Evolutionary conservation across 73 alveolate genomes (phyloP), one percentile per base, ranked within the genome.

Genomic region (Uronychia binucleata): DNA sequence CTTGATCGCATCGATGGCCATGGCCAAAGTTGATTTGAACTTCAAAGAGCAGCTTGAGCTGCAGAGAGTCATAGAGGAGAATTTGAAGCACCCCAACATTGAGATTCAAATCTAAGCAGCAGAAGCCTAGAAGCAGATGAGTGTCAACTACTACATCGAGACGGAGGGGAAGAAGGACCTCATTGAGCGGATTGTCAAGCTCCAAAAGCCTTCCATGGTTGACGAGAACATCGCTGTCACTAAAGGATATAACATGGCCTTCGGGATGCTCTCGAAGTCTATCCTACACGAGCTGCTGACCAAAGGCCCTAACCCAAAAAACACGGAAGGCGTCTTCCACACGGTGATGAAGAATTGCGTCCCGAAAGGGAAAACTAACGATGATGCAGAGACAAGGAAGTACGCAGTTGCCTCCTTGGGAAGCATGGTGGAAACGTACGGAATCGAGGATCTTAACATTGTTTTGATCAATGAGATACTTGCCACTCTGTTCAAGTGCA

Each of bases 351-450:
- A 74, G 79, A 81, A 86, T 46, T 29, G 84, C 35, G 60, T 84
- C 31, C 88, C 85, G 8, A 86, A 87, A 34, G 95, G 91, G 8
- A 93, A 86, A 59, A 93, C 81, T 33, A 85, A 86, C 60, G 95
- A 93, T 82, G 98, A 95, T 79, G 96, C 99, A 0, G 96, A 90
- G 59, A 89, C 98, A 0, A 89, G 99, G 78, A 93, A 95, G 89
- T 84, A 90, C 74, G 97, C 99, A 35, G 89, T 92, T n/a, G 86
- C 81, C 32, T 83, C 98, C 76, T 81, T 95, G 33, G 79, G 89
- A 1, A 80, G 87, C 29, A 77, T 88, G 30, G 32, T 93, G 29
- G 90, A 88, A 29, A 91, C 91, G 33, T 80, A 83, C 88, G 90
- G 94, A 27, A 67, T 92, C 33, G 86, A 83, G 32, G 78, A 83